Base-by-base conservation (phyloP, 495 filamentous ascomycete genomes). In the Podospora anserina region DNA sequence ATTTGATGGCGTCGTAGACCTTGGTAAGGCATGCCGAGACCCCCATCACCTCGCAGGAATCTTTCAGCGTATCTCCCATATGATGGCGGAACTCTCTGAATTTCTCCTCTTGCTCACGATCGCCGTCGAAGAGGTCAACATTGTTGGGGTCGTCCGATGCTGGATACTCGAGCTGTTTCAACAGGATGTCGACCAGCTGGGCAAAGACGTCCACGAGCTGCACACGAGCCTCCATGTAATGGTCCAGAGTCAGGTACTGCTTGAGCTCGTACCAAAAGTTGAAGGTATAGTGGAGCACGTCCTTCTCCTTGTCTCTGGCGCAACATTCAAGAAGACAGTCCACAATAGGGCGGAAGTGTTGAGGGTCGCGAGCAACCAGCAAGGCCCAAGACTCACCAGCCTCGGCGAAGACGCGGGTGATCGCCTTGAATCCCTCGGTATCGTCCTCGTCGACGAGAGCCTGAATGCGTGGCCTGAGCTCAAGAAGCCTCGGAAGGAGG, bases 261-360 rank as follows among this genome's bases (percentile, higher is more conserved):
- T 99, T 99, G 65, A 99, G 82, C 77, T 99, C 95, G 78, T 96
- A 98, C 95, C 95, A 99, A 81, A 98, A 98, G 63, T 88, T 87
- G 78, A 98, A 98, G 0, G 95, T 99, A 68, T 94, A 86, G 30
- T 91, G 89, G 64, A 98, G 90, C 9, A 92, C 93, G 63, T 98
- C 95, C 66, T 90, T 84, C 63, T 97, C 93, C 76, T 88, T 88
- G 77, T 99, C 95, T 70, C 88, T 83, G 26, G 90, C 90, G 69
- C 90, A 92, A 77, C 93, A 97, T 79, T 99, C 94, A 30, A 97
- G 85, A 39, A 98, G 87, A 7, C 90, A 88, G 74, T 97, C 92
- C 9, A 98, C 95, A 2, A 99, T 82, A n/a, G 86, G 88, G 5
- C 90, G 87, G 80, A 97, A 97, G 55, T 93, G 85, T 23, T 78